Evolutionary conservation across 768 basidiomycete genomes (phyloP).

Genomic region (Ephemerocybe angulata): DNA sequence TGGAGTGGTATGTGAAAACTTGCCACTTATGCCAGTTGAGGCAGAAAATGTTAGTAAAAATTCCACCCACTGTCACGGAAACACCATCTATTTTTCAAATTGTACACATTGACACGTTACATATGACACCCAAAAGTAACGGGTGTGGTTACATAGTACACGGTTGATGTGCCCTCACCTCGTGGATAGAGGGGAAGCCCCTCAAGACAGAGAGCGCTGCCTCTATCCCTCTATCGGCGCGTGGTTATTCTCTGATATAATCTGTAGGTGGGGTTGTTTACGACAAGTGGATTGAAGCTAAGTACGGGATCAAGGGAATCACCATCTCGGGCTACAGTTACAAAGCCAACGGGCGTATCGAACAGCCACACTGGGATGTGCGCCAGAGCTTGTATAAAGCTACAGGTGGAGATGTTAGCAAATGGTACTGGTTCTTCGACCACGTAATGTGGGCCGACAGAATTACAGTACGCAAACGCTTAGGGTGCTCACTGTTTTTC

Average conservation of each 20-base stretch:
- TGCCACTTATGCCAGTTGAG: constrained; percentile 23
- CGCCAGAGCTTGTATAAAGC: constrained; percentile 19
- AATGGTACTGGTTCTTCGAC: constrained; percentile 27
- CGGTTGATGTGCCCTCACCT: constrained; percentile 14
- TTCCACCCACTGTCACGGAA: constrained; percentile 15
- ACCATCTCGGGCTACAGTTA: constrained; percentile 21
- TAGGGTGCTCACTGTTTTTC: constrained; percentile 29
- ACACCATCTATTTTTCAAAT: constrained; percentile 22
- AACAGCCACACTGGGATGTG: constrained; percentile 20
- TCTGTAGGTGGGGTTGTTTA: constrained; percentile 36
- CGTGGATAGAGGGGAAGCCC: constrained; percentile 20
- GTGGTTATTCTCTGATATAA: constrained; percentile 28
- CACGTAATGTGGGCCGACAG: constrained; percentile 33
- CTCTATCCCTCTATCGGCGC: constrained; percentile 15
- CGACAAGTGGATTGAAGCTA: constrained; percentile 14
- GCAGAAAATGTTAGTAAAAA: constrained; percentile 13
- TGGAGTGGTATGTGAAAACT: constrained; percentile 22
- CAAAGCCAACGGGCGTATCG: constrained; percentile 17
- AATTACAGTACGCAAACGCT: constrained; percentile 19
- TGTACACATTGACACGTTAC: constrained; percentile 21
- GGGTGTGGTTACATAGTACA: constrained; percentile 23
- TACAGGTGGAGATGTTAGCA: constrained; percentile 18
- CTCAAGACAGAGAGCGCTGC: constrained; percentile 17
- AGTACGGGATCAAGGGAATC: constrained; percentile 20
- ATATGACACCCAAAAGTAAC: constrained; percentile 18